Base-by-base conservation (phyloP, 176 grass and related monocot genomes). In the Carex myosuroides region DNA sequence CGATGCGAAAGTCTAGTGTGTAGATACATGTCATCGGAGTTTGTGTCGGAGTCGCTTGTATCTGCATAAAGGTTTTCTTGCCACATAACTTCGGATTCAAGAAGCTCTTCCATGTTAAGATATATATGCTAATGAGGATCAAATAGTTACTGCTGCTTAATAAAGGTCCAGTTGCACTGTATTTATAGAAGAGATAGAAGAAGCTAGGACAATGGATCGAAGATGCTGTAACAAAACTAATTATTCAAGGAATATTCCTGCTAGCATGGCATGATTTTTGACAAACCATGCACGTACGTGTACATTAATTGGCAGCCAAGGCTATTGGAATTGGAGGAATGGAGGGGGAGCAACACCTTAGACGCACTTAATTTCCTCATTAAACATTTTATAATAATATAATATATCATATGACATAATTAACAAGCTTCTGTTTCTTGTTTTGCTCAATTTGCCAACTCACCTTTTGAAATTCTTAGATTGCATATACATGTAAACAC, bases 1-100 rank as follows among this genome's bases (percentile, higher is more conserved):
- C 32, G 8, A 50, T 24, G n/a, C 5, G 41, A 42, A 42, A 11
- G 9, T 46, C 39, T 5, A 46, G 17, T 6, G 37, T 10, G 7
- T 12, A 12, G 69, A 48, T 72, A 72, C 10, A 8, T 48, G n/a
- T 46, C 10, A 0, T 72, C 41, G 10, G 18, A 22, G 13, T 26
- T 50, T 14, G 42, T 14, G 0, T 54, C 24, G 13, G 72, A 30
- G 24, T 55, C 20, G 0, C 13, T 55, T 77, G 72, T 53, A 77
- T 17, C 29, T 60, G 48, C 17, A 2, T 14, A 69, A 26, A 30
- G 64, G 18, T 79, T 13, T 77, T 93, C 88, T 4, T 88, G 86
- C 84, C 88, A 93, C 86, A 93, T 69, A 69, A 93, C 88, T 60
- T 93, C 88, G 55, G 74, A 77, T 82, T 90, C 88, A 82, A 13